Base-by-base conservation (phyloP, 163 green algal genomes). In the Volvox carteri region DNA sequence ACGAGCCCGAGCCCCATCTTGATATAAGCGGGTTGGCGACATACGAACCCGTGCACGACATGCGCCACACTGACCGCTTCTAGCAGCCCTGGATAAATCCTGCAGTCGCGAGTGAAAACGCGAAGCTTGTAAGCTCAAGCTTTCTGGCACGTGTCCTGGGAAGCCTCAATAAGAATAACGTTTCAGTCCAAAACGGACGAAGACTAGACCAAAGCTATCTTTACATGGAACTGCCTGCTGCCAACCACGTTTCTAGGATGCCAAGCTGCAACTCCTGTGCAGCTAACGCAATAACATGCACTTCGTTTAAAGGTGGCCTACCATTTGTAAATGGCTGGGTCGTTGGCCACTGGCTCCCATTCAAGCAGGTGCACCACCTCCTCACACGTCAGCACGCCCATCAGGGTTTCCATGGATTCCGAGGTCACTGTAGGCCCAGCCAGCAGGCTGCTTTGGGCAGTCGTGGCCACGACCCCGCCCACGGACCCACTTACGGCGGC, bases 11-110 rank as follows among this genome's bases (percentile, higher is more conserved):
- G 95, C 65, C 94, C 94, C 78, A 92, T 90, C 68, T 84, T 85
- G 92, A 98, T 78, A 93, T 97, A 93, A 85, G 96, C 93, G 92
- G 96, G 93, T 93, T 97, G 87, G 65, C 94, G 33, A 58, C 96
- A 87, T 86, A 95, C 77, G 91, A 96, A 94, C 92, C 95, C 76
- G 90, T 93, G 58, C 75, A 94, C 77, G 52, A 94, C 80, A 48
- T 94, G 88, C 1, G 62, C 91, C 21, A 81, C 80, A 0, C 78
- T 58, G 4, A 94, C 85, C 8, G 42, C 52, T 74, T 94, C 81
- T 42, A 94, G 80, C 65, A 94, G 67, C 0, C 91, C 91, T 23
- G 85, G 85, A 75, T 93, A 93, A 35, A 89, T 14, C 91, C 91
- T 93, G 50, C 3, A 48, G n/a, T 60, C 46, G 76, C 35, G 56